A percentile compares a stretch with the other conserved stretches of the same genome.
These are phyloP conservation scores for Apocynum venetum DNA, from an alignment of 257 asterid species.

Conservation along the genomic window DNA sequence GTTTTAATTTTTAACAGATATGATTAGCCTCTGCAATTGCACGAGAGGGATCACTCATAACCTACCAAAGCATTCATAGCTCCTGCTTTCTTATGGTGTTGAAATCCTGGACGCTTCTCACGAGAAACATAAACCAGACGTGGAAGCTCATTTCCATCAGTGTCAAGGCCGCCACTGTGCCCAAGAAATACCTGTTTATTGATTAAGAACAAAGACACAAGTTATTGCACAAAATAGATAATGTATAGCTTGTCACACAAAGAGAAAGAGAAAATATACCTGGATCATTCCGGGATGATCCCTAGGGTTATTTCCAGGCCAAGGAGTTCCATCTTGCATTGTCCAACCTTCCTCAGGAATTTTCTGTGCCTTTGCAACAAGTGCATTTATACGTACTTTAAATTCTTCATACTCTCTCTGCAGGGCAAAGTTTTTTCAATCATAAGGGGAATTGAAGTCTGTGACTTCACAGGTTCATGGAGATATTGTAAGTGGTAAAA, in stretches of 20 bases:
- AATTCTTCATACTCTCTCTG: slow-evolving; percentile 94
- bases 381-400: slow-evolving; percentile 72
- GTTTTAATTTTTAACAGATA: not conserved
- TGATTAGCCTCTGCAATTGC: not conserved
- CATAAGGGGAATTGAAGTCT: not conserved
- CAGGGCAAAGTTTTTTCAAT: slow-evolving; percentile 1
- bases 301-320: slow-evolving; percentile 89
- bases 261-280: slow-evolving; percentile 38
- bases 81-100: slow-evolving; percentile 91
- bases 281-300: slow-evolving; percentile 98
- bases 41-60: slow-evolving; percentile 24
- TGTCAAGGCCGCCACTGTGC: slow-evolving; percentile 68
- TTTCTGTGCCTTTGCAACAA: slow-evolving; percentile 77
- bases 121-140: slow-evolving; percentile 88
- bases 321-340: slow-evolving; percentile 86
- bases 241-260: not conserved
- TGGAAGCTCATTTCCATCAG: slow-evolving; percentile 83
- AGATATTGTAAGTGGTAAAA: not conserved
- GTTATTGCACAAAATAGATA: not conserved
- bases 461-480: not conserved
- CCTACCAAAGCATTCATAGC: slow-evolving; percentile 91
- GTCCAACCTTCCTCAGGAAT: slow-evolving; percentile 95
- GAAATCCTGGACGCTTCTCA: slow-evolving; percentile 90
- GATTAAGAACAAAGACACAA: slow-evolving; percentile 2
- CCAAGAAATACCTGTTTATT: slow-evolving; percentile 62